Base-by-base conservation (phyloP, 2,329 filamentous ascomycete genomes). In the Fusarium citri region DNA sequence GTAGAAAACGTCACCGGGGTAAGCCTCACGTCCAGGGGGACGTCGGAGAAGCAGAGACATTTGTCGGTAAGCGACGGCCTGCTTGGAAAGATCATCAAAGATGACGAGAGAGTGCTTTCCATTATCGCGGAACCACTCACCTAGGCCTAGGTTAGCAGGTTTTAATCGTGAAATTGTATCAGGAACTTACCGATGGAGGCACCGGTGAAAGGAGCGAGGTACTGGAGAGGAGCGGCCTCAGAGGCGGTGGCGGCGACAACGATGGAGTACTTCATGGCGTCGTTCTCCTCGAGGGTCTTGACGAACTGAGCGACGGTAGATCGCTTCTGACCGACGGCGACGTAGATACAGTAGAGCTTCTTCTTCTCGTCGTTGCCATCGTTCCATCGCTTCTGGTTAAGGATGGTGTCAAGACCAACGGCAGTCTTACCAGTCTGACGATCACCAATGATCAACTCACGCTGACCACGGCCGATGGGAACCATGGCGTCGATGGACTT, bases 311-410 rank as follows among this genome's bases (percentile, higher is more conserved):
- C 96, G 78, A 99, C 95, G 77, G 96, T 99, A 77, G 96, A 98
- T 84, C 96, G 94, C 91, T 99, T 99, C 91, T 99, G 96, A 80
- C 96, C 96, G 78, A 99, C 91, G 80, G 96, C 96, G 79, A 98
- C 96, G 90, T 99, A 99, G 85, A 99, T 88, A 83, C 95, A 98
- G 93, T 97, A 99, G 64, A 99, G 94, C 91, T 99, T 99, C 92
- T 98, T 95, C 82, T 83, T 86, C 90, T 99, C 96, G 82, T 98
- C 94, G 83, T 81, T 87, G 81, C 84, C 79, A 82, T 84, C 87
- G 91, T 99, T 99, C 95, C 95, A 98, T 81, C 95, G 90, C 91
- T 96, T 97, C 89, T 99, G 96, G 92, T 99, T 99, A 71, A 99
- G 91, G 78, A 99, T 98, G 83, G 95, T 91, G 83, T 99, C 96